phyloP scores from a whole-genome alignment of 1,284 basidiomycete genomes.

The Trametes hirsuta region DNA sequence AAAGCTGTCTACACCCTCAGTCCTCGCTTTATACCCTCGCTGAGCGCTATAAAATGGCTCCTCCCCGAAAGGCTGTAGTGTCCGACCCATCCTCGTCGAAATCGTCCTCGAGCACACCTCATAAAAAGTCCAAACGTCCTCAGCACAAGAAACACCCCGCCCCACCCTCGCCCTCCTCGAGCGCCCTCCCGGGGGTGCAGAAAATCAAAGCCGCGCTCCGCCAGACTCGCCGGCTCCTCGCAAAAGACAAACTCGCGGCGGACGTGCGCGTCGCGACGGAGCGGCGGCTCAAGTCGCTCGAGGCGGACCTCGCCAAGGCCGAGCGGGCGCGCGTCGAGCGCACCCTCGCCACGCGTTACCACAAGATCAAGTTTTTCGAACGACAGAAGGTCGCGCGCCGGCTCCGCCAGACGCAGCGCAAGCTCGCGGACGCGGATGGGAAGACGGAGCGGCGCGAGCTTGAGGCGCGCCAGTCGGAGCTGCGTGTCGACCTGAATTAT shows the following conservation, averaged over 20 bases:
- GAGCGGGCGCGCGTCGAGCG: constrained; percentile 68
- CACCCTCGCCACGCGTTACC: constrained; percentile 74
- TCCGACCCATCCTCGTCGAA: constrained; percentile 22
- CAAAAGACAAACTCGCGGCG: constrained; percentile 81
- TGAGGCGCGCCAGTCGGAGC: constrained; percentile 53
- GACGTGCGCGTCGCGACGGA: constrained; percentile 80
- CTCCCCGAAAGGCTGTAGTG: neutral
- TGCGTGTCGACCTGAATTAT: constrained; percentile 85
- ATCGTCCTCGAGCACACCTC: neutral
- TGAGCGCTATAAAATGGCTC: neutral
- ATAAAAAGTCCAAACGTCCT: constrained; percentile 15
- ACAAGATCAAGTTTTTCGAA: constrained; percentile 90
- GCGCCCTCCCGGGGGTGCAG: constrained; percentile 58
- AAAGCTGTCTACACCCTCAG: too few relatives aligned
- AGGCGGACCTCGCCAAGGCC: constrained; percentile 73
- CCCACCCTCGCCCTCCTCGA: neutral
- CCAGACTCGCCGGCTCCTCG: constrained; percentile 78
- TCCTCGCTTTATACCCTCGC: too few relatives aligned
- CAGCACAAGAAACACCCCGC: constrained; percentile 20
- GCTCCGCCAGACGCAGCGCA: constrained; percentile 64
- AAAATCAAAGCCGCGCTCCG: constrained; percentile 82
- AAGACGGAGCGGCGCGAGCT: constrained; percentile 45
- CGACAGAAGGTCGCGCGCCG: constrained; percentile 80
- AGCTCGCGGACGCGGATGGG: constrained; percentile 41
- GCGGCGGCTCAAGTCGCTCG: constrained; percentile 72